phyloP scores from a whole-genome alignment of 2,329 filamentous ascomycete species.

The Cladosporium sp. region DNA sequence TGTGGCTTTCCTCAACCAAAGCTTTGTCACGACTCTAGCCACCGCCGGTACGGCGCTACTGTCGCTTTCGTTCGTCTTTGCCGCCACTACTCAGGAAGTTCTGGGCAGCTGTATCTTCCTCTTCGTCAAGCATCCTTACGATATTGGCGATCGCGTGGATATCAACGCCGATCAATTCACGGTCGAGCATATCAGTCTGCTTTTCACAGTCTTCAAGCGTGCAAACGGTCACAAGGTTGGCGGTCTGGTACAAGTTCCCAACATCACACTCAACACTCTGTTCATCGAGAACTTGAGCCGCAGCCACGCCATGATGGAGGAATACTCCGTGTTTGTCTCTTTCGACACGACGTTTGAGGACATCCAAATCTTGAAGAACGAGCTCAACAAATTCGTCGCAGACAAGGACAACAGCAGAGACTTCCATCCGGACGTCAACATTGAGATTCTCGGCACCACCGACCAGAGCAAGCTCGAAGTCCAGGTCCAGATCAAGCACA shows the following conservation, averaged over 20 bases:
- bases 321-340: constrained; percentile 26
- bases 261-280: constrained; percentile 33
- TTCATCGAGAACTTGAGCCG: constrained; percentile 37
- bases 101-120: constrained; percentile 97
- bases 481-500: constrained; percentile 31
- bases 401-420: constrained; percentile 33
- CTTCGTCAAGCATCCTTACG: constrained; percentile 95
- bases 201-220: neutral
- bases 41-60: constrained; percentile 23
- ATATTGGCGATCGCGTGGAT: constrained; percentile 43
- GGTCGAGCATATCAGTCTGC: constrained; percentile 31
- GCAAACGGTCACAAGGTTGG: constrained; percentile 27
- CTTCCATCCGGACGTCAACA: constrained; percentile 30
- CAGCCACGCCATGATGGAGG: constrained; percentile 34
- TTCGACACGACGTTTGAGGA: constrained; percentile 30
- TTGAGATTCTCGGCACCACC: constrained; percentile 28
- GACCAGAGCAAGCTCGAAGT: constrained; percentile 32
- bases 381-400: constrained; percentile 30
- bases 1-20: constrained; percentile 29
- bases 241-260: constrained; percentile 35
- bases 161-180: constrained; percentile 25
- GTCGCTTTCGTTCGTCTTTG: constrained; percentile 79
- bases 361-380: constrained; percentile 26
- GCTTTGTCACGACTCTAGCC: constrained; percentile 28
- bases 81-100: constrained; percentile 89